Evolutionary conservation across 208 protist species (phyloP).

Genomic region (Trypanosoma brucei): DNA sequence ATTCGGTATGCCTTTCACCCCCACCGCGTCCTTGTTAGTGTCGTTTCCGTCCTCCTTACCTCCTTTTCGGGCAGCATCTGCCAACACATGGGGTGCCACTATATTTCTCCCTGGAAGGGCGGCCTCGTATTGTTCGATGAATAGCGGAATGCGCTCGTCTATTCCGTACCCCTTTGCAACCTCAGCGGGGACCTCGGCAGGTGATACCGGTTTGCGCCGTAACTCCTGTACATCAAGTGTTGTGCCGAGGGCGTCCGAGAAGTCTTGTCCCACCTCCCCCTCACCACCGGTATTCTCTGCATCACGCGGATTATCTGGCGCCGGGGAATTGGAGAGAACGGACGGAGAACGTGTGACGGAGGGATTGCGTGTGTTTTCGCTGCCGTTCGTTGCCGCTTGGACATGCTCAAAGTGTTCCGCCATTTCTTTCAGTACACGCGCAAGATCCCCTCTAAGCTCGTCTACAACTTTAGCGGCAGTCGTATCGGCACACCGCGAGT

Average conservation of each 20-base stretch:
- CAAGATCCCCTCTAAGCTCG: slow-evolving; percentile 17
- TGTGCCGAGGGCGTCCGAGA: slow-evolving; percentile 41
- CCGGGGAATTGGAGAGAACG: not conserved
- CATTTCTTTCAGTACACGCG: slow-evolving; percentile 35
- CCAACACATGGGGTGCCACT: not conserved
- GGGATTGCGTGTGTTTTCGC: not conserved
- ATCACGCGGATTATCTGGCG: not conserved
- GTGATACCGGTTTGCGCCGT: not conserved
- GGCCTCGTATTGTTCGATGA: slow-evolving; percentile 5
- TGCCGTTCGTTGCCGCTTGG: not conserved
- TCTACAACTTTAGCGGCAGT: not conserved
- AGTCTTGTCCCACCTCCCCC: slow-evolving; percentile 22
- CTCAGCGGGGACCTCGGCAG: not conserved
- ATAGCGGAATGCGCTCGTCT: slow-evolving; percentile 4
- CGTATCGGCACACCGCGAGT: not conserved
- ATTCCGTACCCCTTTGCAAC: not conserved
- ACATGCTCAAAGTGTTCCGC: slow-evolving; percentile 26
- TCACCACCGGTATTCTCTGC: not conserved
- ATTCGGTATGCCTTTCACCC: too few species aligned
- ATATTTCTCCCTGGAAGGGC: not conserved
- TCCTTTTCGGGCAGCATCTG: not conserved
- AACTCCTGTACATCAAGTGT: slow-evolving; percentile 39
- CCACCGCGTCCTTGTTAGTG: not conserved
- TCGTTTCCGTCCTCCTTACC: not conserved
- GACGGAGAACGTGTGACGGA: slow-evolving; percentile 8